Base-by-base conservation (phyloP, 1,284 basidiomycete genomes). In the Volvariella volvacea region DNA sequence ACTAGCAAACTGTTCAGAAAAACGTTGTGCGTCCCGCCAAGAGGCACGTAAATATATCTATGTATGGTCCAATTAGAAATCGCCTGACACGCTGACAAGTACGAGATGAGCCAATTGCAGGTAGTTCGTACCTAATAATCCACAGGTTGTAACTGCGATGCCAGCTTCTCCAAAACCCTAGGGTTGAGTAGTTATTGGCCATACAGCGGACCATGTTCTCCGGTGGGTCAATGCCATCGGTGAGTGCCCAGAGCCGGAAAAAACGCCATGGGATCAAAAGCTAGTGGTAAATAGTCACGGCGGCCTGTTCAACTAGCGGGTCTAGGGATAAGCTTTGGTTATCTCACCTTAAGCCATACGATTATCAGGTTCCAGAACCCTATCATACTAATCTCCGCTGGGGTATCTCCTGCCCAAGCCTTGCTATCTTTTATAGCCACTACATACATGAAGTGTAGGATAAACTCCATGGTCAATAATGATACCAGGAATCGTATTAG, bases 171-270 rank as follows among this genome's bases (percentile, higher is more conserved):
- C 95, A 99, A 63, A 99, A 99, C 0, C 92, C 93, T 2, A 88
- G 64, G 0, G 85, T 81, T 1, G 93, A 97, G 59, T 97, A 98
- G 63, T 98, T 99, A 68, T 99, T 99, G n/a, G 84, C 88, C 80
- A 98, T 89, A 60, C 96, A 98, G 12, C 96, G 78, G 3, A 99
- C 78, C 96, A 99, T 97, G 62, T 99, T 99, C 63, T 99, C 96
- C 0, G 93, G 96, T 1, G 93, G 85, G 55, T 98, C 92, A 22
- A 98, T 76, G 0, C 90, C 91, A 60, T 94, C 92, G 10, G 81
- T 60, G 28, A 99, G 69, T 1, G 94, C 88, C 94, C 95, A 99
- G 2, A 98, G 67, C 1, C 96, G 84, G 71, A 99, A 99, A 71
- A 96, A 95, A 7, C 95, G 79, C 96, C 96, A 99, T 0, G 94